Percentiles rank a stretch among this genome's conserved stretches.
These are phyloP conservation scores for Metschnikowia baotianmanensis DNA, from an alignment of 805 yeast species.

Conservation along the genomic window DNA sequence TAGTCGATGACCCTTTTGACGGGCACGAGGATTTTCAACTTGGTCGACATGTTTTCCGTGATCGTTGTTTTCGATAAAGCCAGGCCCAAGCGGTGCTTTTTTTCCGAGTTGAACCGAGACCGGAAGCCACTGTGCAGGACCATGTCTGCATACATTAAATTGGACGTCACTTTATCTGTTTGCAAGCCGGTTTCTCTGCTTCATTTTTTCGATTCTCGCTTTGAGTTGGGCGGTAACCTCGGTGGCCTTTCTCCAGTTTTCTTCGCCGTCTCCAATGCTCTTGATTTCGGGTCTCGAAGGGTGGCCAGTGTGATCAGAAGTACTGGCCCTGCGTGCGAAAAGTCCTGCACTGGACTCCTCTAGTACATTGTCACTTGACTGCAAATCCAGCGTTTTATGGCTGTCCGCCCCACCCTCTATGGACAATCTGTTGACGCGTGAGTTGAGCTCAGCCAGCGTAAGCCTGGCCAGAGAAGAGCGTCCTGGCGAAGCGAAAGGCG, in stretches of 20 bases:
- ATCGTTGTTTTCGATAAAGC: not conserved
- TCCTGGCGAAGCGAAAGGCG: constrained; percentile 18
- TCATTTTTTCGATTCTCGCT: constrained; percentile 88
- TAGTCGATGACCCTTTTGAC: constrained; percentile 93
- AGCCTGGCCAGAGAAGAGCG: constrained; percentile 18
- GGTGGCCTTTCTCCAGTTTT: constrained; percentile 86
- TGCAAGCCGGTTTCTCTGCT: constrained; percentile 47
- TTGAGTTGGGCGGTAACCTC: constrained; percentile 84
- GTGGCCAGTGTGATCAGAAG: not conserved
- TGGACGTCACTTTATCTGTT: not conserved
- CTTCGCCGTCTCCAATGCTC: constrained; percentile 40
- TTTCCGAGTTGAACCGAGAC: constrained; percentile 7
- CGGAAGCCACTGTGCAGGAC: constrained; percentile 13
- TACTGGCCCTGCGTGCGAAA: not conserved
- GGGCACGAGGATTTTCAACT: constrained; percentile 80
- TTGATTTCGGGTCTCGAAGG: not conserved
- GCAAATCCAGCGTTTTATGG: not conserved
- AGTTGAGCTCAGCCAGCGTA: constrained; percentile 37
- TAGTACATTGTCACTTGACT: not conserved
- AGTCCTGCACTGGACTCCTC: not conserved
- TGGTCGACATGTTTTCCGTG: constrained; percentile 26
- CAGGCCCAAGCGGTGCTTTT: not conserved
- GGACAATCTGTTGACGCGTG: constrained; percentile 40
- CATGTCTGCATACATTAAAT: no score
- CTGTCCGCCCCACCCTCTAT: constrained; percentile 26